These are phyloP conservation scores for Ascocoryne sarcoides DNA, from an alignment of 2,329 filamentous ascomycete genomes.

Conservation along the genomic window DNA sequence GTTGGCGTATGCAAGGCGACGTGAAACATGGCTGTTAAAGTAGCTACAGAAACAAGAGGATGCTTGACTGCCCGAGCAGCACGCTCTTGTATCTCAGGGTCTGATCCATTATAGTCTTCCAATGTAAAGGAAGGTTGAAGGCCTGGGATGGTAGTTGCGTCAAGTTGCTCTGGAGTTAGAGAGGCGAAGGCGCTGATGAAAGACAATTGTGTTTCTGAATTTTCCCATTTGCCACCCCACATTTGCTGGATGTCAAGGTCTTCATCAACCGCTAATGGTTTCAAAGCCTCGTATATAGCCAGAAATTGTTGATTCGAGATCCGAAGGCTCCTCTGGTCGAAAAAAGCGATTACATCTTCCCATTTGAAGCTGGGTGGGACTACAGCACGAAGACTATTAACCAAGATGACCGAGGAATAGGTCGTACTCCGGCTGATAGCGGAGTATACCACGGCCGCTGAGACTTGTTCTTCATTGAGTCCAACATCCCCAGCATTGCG, in stretches of 20 bases:
- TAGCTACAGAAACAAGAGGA: constrained; percentile 80
- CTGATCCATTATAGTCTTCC: constrained; percentile 52
- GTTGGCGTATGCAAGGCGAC: constrained; percentile 53
- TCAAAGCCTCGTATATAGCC: constrained; percentile 67
- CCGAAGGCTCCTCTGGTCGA: constrained; percentile 71
- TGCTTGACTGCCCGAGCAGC: constrained; percentile 67
- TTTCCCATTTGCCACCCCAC: constrained; percentile 84
- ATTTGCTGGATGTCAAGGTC: constrained; percentile 76
- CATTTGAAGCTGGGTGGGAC: constrained; percentile 56
- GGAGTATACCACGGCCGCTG: constrained; percentile 63
- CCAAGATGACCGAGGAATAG: constrained; percentile 44
- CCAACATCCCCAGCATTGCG: constrained; percentile 42
- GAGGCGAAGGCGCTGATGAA: constrained; percentile 84
- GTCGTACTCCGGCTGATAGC: constrained; percentile 48
- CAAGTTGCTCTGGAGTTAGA: constrained; percentile 64
- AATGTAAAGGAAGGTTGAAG: constrained; percentile 68
- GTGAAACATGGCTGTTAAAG: constrained; percentile 61
- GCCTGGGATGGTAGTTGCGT: constrained; percentile 76
- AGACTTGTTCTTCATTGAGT: constrained; percentile 73
- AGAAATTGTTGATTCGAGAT: constrained; percentile 76
- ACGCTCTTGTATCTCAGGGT: constrained; percentile 49
- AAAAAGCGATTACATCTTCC: constrained; percentile 65
- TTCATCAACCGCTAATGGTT: constrained; percentile 58
- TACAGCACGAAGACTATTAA: constrained; percentile 55
- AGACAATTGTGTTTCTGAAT: constrained; percentile 83